Conservation (phyloP, 2,329 filamentous ascomycete species). For the Monilinia laxa region DNA sequence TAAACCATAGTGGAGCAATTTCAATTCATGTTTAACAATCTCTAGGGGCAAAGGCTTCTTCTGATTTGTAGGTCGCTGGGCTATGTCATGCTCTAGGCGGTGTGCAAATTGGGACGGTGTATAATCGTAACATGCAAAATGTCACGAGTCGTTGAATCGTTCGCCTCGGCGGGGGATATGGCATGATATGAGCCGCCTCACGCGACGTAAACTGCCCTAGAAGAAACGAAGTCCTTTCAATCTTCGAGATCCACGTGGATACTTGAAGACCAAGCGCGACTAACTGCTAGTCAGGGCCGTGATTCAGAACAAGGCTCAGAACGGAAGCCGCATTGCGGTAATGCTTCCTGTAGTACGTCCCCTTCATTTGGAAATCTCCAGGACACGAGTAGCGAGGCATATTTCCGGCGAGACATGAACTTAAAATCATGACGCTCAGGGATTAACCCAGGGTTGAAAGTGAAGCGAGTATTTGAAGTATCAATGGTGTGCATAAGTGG, state of each 20-base stretch:
- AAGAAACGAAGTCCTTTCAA: conserved; percentile 18
- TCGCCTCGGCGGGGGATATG: conserved; percentile 8
- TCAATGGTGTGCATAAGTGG: conserved; percentile 22
- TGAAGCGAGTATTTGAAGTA: conserved; percentile 13
- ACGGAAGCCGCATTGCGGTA: conserved; percentile 22
- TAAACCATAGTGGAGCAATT: conserved; percentile 20
- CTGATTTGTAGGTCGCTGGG: conserved; percentile 19
- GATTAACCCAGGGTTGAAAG: conserved; percentile 9
- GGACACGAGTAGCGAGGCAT: conserved; percentile 9
- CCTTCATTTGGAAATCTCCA: conserved; percentile 19
- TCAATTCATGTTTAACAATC: conserved; percentile 4
- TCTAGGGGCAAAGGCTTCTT: neutral
- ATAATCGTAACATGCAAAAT: conserved; percentile 2
- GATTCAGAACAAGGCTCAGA: conserved; percentile 7
- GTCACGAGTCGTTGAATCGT: conserved; percentile 2
- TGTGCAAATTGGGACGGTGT: conserved; percentile 11
- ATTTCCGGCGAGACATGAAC: conserved; percentile 17
- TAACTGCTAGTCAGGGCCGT: conserved; percentile 18
- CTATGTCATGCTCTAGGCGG: conserved; percentile 10
- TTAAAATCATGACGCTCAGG: conserved; percentile 2
- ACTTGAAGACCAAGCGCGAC: conserved; percentile 8
- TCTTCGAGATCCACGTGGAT: conserved; percentile 16
- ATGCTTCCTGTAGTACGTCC: conserved; percentile 12
- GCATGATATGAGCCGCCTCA: conserved; percentile 9
- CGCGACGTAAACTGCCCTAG: conserved; percentile 3